These are phyloP conservation scores for Gardenia jasminoides DNA, from an alignment of 257 asterid genomes.

Conservation along the genomic window DNA sequence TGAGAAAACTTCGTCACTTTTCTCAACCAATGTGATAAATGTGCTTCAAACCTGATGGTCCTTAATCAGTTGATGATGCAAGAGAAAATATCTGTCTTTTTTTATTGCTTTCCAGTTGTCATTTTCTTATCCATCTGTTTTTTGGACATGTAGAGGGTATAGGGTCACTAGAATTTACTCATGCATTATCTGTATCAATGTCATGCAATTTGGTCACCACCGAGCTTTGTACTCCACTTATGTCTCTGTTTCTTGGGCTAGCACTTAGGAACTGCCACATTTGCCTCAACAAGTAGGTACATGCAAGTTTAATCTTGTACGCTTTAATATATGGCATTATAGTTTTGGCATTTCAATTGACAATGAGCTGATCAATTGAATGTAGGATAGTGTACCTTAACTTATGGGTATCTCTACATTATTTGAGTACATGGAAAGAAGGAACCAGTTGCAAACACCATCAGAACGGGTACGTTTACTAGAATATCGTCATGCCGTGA, in stretches of 20 bases:
- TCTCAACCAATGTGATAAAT: neutral
- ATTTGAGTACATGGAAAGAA: conserved; percentile 40
- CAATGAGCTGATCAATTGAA: conserved; percentile 1
- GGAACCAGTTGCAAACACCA: conserved; percentile 44
- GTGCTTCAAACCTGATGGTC: neutral
- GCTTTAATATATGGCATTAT: neutral
- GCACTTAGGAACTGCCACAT: neutral
- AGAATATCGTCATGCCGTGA: conserved; percentile 45
- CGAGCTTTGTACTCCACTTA: neutral
- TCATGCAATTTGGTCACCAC: neutral
- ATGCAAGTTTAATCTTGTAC: neutral
- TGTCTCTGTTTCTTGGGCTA: neutral
- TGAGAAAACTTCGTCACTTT: neutral
- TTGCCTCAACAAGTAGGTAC: neutral
- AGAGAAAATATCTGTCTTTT: neutral
- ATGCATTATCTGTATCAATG: neutral
- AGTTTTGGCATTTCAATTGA: neutral
- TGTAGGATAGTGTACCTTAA: conserved; percentile 18
- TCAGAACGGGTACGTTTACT: conserved; percentile 45
- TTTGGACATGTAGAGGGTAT: neutral
- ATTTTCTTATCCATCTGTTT: neutral
- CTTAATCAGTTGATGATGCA: neutral
- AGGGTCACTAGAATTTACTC: neutral
- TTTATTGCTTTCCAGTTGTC: no score
- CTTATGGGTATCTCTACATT: conserved; percentile 16